Conservation (phyloP, 139 green algal species). For the Chlorella sp. region DNA sequence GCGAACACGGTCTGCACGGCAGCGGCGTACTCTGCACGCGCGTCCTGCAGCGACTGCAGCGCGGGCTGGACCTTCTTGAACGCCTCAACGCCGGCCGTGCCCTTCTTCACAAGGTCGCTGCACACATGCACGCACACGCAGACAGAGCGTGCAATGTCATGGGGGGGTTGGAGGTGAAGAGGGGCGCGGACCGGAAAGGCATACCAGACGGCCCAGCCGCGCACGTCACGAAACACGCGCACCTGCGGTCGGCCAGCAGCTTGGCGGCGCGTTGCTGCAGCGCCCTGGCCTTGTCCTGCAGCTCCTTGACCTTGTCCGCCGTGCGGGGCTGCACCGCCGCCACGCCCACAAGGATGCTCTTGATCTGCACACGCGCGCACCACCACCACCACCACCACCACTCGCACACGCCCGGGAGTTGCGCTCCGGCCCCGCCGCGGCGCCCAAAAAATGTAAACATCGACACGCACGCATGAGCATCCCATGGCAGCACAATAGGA, state of each 20-base stretch:
- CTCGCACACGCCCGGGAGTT: not conserved
- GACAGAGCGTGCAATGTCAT: no score
- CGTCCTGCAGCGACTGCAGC: not conserved
- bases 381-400: not conserved
- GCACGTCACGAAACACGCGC: not conserved
- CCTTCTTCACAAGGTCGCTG: constrained; percentile 20
- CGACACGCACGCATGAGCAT: no score
- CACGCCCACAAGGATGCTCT: no score
- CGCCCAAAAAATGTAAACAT: not conserved
- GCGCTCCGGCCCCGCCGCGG: not conserved
- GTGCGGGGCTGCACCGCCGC: constrained; percentile 8
- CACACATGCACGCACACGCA: no score
- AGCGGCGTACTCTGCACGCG: not conserved
- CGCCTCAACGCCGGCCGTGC: not conserved
- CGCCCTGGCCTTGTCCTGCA: constrained; percentile 13
- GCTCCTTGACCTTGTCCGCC: constrained; percentile 17
- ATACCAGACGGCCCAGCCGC: no score
- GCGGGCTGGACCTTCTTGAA: not conserved
- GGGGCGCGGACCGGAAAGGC: no score
- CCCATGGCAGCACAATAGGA: no score
- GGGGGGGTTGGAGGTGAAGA: no score
- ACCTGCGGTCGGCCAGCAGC: constrained; percentile 18
- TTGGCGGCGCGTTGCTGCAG: constrained; percentile 15
- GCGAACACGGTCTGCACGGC: not conserved
- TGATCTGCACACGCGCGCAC: no score